phyloP scores from a whole-genome alignment of 345 rosid species.

The Ceriops tagal region DNA sequence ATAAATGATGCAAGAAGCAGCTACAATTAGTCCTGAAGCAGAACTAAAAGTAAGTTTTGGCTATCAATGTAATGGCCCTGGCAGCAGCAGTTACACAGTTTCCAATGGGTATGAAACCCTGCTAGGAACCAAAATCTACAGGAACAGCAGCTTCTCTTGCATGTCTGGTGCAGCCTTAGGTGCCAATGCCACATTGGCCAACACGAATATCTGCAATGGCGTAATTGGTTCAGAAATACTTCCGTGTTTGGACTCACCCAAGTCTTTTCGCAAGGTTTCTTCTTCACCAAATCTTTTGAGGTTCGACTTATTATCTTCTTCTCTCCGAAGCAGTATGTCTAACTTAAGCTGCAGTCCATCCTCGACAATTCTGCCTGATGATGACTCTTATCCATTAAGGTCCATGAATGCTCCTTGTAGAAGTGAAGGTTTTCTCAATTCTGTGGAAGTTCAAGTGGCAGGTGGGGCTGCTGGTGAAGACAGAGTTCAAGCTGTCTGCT shows the following conservation, averaged over 20 bases:
- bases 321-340: conserved; percentile 75
- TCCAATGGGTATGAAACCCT: conserved; percentile 31
- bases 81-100: conserved; percentile 24
- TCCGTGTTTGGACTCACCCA: conserved; percentile 83
- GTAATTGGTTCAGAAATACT: conserved; percentile 82
- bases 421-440: conserved; percentile 66
- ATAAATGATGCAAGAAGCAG: conserved; percentile 40
- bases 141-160: conserved; percentile 80
- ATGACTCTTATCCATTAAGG: conserved; percentile 52
- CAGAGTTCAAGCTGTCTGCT: conserved; percentile 96
- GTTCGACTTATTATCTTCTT: conserved; percentile 82
- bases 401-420: conserved; percentile 50
- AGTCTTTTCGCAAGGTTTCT: conserved; percentile 67
- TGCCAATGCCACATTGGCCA: conserved; percentile 94
- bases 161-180: conserved; percentile 95
- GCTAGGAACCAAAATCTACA: conserved; percentile 41
- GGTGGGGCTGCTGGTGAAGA: conserved; percentile 99
- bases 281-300: conserved; percentile 72
- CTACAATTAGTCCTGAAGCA: conserved; percentile 44
- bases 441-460: conserved; percentile 83
- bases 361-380: conserved; percentile 53
- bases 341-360: conserved; percentile 78
- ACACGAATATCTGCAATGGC: conserved; percentile 91
- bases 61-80: conserved; percentile 59
- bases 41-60: conserved; percentile 90